Evolutionary conservation across 768 basidiomycete genomes (phyloP).

Genomic region (Naganishia friedmannii): DNA sequence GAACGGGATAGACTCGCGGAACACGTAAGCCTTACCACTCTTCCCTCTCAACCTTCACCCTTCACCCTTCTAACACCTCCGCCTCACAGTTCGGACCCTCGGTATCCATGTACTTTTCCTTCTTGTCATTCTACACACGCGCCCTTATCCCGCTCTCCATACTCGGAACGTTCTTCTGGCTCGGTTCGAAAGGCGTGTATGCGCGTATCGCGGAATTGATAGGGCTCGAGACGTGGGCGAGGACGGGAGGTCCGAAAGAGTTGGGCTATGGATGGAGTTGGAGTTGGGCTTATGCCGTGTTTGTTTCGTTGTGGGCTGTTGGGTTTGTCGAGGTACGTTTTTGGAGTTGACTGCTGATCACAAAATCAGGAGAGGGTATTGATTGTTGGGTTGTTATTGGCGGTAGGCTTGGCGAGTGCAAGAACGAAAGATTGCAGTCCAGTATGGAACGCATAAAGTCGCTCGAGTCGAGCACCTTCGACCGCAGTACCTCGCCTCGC

Average conservation of each 20-base stretch:
- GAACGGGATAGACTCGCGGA: conserved; percentile 69
- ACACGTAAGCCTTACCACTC: conserved; percentile 56
- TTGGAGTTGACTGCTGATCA: not conserved
- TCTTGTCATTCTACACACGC: conserved; percentile 77
- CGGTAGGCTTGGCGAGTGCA: conserved; percentile 68
- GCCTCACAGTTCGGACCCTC: conserved; percentile 68
- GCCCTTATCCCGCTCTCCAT: conserved; percentile 72
- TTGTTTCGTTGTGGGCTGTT: conserved; percentile 79
- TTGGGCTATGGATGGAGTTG: conserved; percentile 58
- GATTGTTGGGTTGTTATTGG: not conserved
- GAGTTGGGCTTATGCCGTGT: conserved; percentile 69
- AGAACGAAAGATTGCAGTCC: conserved; percentile 75
- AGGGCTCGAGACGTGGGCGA: conserved; percentile 25
- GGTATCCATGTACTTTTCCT: conserved; percentile 75
- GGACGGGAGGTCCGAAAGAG: conserved; percentile 14
- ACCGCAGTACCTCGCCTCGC: conserved; percentile 45
- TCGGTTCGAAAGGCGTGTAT: conserved; percentile 52
- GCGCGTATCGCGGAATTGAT: conserved; percentile 29
- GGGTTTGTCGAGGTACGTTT: conserved; percentile 65
- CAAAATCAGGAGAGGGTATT: not conserved
- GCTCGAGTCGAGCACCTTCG: conserved; percentile 43
- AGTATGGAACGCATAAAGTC: conserved; percentile 73
- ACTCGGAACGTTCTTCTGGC: conserved; percentile 68
- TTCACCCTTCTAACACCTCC: not conserved
- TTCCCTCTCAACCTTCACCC: too few species aligned